phyloP scores from a whole-genome alignment of 306 rosid genomes.

The Ormosia semicastrata region DNA sequence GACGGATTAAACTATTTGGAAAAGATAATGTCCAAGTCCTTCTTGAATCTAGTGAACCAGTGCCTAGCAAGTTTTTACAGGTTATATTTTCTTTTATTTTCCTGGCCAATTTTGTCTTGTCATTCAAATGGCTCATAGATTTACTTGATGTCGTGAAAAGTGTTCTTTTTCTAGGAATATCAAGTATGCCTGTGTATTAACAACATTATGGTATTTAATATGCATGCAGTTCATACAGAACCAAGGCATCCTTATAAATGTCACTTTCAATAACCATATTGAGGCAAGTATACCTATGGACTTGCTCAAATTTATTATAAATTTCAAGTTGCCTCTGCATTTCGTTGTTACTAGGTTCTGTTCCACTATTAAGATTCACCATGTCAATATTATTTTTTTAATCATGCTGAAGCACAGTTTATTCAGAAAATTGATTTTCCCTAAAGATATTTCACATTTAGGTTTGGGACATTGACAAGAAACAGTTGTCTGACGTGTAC shows the following conservation, averaged over 20 bases:
- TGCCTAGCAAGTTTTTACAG: slow-evolving; percentile 78
- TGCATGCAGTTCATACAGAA: slow-evolving; percentile 68
- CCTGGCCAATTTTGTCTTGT: background rate
- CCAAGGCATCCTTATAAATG: slow-evolving; percentile 66
- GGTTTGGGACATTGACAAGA: slow-evolving; percentile 88
- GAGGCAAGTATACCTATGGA: slow-evolving; percentile 54
- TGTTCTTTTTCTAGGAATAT: background rate
- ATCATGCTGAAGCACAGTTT: background rate
- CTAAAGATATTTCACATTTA: slow-evolving; percentile 29
- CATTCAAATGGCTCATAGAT: background rate
- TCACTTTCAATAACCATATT: slow-evolving; percentile 60
- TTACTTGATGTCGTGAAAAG: background rate
- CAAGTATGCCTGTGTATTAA: background rate
- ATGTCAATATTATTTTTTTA: background rate
- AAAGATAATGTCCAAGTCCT: slow-evolving; percentile 68
- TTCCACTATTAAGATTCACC: background rate
- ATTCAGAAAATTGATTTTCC: slow-evolving; percentile 10
- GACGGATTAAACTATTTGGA: slow-evolving; percentile 78
- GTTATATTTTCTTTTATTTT: slow-evolving; percentile 33
- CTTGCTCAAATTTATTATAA: background rate
- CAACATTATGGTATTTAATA: slow-evolving; percentile 8
- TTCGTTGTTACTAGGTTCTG: background rate
- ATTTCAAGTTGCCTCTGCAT: background rate
- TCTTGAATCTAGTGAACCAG: slow-evolving; percentile 62
- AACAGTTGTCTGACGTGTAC: slow-evolving; percentile 48